Base-by-base conservation (phyloP, 2,329 filamentous ascomycete species). In the Zalaria sp. region DNA sequence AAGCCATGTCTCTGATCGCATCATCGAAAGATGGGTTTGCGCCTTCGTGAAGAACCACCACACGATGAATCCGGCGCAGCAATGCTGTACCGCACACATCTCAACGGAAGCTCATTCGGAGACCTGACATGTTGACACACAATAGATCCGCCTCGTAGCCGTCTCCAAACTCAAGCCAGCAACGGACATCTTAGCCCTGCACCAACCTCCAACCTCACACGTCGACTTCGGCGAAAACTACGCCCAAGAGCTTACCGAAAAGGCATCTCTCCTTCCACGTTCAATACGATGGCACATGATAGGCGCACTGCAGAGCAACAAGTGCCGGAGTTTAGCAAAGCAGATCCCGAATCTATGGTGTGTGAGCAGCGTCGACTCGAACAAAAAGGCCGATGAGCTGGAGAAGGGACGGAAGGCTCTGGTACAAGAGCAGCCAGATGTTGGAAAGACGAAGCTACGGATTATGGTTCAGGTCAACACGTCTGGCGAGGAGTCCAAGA, bases 161-260 rank as follows among this genome's bases (percentile, higher is more conserved):
- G 91, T 98, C 39, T 95, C 88, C 34, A 98, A 98, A 64, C 72
- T 95, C 50, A 96, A 98, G 65, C 89, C 91, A 9, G 85, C 80
- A 45, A 83, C 83, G 54, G 91, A 98, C 60, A 83, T 98, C 53
- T 71, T 93, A 42, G 81, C 87, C 27, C 75, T 98, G 1, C 81
- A 93, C 64, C 69, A 74, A 52, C 68, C 52, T 4, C 43, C 53
- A 6, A 36, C 50, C 25, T 46, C 72, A 1, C 83, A 88, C 42
- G 51, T 69, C 11, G 85, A 98, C 64, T 96, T 96, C 60, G 91
- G 91, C 53, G 91, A 98, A 65, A 98, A 98, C 68, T 98, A 98
- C 66, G 62, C 65, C 31, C 67, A 71, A 53, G 91, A 98, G 62
- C 74, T 98, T 41, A 71, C 73, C 45, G 82, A 93, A 59, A 98